Conservation (phyloP, 1,284 basidiomycete genomes). For the Cryptococcus depauperatus region DNA sequence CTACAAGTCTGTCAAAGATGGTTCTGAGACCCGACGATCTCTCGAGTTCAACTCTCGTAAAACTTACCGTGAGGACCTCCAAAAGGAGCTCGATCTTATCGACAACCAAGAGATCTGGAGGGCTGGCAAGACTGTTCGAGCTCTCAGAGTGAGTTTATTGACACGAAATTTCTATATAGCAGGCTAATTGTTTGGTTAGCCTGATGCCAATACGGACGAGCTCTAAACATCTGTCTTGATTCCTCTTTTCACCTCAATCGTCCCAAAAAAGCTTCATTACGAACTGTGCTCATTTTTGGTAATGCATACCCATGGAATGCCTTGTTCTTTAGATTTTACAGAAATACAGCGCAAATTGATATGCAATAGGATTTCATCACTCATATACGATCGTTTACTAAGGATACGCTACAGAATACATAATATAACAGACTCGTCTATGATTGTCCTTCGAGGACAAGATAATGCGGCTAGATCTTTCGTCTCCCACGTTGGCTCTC, state of each 20-base stretch:
- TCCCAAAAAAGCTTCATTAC: not conserved
- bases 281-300: constrained; percentile 2
- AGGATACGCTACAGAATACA: no score
- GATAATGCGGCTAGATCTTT: no score
- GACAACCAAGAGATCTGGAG: constrained; percentile 88
- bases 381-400: no score
- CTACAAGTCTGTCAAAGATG: constrained; percentile 89
- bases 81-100: constrained; percentile 89
- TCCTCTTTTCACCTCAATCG: not conserved
- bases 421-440: no score
- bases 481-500: no score
- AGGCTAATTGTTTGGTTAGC: constrained; percentile 16
- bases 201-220: constrained; percentile 41
- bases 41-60: constrained; percentile 90
- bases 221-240: constrained; percentile 22
- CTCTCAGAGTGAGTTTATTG: constrained; percentile 35
- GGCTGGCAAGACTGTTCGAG: constrained; percentile 60
- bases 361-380: no score
- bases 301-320: constrained; percentile 4
- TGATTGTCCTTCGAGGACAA: no score
- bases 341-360: not conserved
- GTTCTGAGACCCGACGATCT: constrained; percentile 92
- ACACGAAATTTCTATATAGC: not conserved
- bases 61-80: constrained; percentile 91
- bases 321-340: not conserved